phyloP scores from a whole-genome alignment of 2,329 filamentous ascomycete genomes.

The Trichoderma asperellum region DNA sequence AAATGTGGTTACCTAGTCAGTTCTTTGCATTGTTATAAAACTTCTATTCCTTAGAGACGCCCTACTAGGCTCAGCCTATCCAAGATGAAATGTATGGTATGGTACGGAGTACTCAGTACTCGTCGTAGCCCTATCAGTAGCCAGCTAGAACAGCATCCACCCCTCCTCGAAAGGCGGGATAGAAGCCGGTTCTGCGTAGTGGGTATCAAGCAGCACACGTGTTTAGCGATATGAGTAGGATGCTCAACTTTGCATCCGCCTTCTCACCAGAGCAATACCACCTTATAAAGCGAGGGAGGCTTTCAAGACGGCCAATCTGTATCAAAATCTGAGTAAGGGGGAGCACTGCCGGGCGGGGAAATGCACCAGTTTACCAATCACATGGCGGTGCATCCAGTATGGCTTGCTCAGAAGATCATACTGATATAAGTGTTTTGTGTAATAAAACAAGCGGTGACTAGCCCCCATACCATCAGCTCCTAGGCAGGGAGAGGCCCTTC shows the following conservation, averaged over 20 bases:
- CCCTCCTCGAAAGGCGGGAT: background rate
- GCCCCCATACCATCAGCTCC: slow-evolving; percentile 6
- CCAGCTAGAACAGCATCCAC: background rate
- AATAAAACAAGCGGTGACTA: slow-evolving; percentile 13
- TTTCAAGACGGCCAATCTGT: background rate
- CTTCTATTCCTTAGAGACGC: background rate
- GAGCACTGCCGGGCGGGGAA: slow-evolving; percentile 15
- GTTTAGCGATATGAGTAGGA: background rate
- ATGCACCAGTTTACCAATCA: background rate
- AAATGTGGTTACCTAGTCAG: slow-evolving; percentile 1
- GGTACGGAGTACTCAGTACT: background rate
- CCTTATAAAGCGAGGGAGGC: background rate
- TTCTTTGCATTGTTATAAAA: background rate
- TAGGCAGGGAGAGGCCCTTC: slow-evolving; percentile 11
- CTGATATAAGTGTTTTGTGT: background rate
- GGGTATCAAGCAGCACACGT: background rate
- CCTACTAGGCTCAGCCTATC: background rate
- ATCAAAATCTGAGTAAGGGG: slow-evolving; percentile 3
- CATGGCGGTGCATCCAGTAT: background rate
- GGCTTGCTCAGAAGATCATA: background rate
- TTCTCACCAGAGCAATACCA: background rate
- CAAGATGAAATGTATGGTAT: background rate
- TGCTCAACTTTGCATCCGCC: background rate
- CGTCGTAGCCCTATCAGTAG: slow-evolving; percentile 1
- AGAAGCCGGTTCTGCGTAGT: slow-evolving; percentile 4